Evolutionary conservation across 2,329 filamentous ascomycete genomes (phyloP).

Genomic region (Aspergillus sp.): DNA sequence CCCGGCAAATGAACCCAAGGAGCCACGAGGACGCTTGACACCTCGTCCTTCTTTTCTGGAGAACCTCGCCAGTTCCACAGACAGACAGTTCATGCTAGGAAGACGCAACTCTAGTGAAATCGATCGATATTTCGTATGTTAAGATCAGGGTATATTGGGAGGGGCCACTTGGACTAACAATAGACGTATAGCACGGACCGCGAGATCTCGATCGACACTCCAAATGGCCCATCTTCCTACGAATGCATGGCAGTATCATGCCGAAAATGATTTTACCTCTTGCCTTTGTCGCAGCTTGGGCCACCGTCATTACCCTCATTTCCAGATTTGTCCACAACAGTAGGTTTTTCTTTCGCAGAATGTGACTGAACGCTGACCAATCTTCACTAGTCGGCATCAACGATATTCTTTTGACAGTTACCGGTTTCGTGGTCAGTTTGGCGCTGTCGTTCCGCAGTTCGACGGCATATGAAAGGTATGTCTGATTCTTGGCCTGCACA

Average conservation of each 20-base stretch:
- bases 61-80: slow-evolving; percentile 34
- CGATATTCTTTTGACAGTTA: slow-evolving; percentile 71
- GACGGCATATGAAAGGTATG: slow-evolving; percentile 71
- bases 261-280: slow-evolving; percentile 74
- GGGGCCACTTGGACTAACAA: background rate
- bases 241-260: slow-evolving; percentile 72
- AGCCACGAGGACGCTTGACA: slow-evolving; percentile 25
- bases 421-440: slow-evolving; percentile 79
- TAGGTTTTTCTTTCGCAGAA: slow-evolving; percentile 22
- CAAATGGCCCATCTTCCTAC: slow-evolving; percentile 74
- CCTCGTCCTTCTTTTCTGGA: slow-evolving; percentile 38
- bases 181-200: slow-evolving; percentile 46
- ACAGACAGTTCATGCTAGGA: slow-evolving; percentile 33
- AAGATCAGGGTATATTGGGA: background rate
- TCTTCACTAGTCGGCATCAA: slow-evolving; percentile 55
- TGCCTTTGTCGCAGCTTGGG: slow-evolving; percentile 63
- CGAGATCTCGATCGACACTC: slow-evolving; percentile 72
- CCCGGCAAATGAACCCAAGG: slow-evolving; percentile 21
- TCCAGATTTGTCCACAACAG: slow-evolving; percentile 47
- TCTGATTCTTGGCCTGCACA: background rate
- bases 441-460: slow-evolving; percentile 76
- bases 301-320: slow-evolving; percentile 64
- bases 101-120: slow-evolving; percentile 47
- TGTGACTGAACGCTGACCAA: slow-evolving; percentile 10
- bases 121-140: slow-evolving; percentile 62